Evolutionary conservation across 129 eudicot species (phyloP), one percentile per base, ranked within the genome.

Genomic region (Oenanthe sinensis): DNA sequence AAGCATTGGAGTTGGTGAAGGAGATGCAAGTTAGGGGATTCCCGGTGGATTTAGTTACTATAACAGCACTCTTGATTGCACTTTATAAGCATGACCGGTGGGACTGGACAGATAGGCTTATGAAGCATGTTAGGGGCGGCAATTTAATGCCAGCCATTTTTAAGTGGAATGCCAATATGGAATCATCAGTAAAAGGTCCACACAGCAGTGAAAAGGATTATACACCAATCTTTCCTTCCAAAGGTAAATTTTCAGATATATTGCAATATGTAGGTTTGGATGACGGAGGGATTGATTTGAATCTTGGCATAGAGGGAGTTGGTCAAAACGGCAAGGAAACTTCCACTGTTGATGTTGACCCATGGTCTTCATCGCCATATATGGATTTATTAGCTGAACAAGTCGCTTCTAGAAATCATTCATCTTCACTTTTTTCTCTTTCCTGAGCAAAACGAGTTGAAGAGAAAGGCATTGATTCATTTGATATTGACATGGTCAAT

Each of bases 1-100:
- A 89, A 79, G 96, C 91, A 12, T 68, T 94, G 71, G 71, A 80
- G 26, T 84, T 94, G 86, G 96, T 94, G 71, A 96, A 90, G 81
- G 97, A 94, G 82, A 94, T 94, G 98, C 92, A 91, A 85, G 85
- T 87, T 20, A 82, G 97, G 81, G 97, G 97, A 28, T 91, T 91
- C 83, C 85, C 81, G 70, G 97, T 91, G 40, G 97, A 91, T 87
- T 85, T 94, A 60, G 96, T 94, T 74, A 91, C 97, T 14, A 84
- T 90, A 72, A 89, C 98, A 68, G 87, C 93, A 24, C 82, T 94
- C 43, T 71, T 94, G 79, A 87, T 90, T 71, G 86, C 89, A 1
- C 73, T 90, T 73, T 88, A 87, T 68, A 83, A 87, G 81, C 85
- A 89, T 52, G 89, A 93, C 7, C 88, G 81, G 48, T 85, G 79